Evolutionary conservation across 352 stramenopile species (phyloP).

Genomic region (Globisporangium spinosum): DNA sequence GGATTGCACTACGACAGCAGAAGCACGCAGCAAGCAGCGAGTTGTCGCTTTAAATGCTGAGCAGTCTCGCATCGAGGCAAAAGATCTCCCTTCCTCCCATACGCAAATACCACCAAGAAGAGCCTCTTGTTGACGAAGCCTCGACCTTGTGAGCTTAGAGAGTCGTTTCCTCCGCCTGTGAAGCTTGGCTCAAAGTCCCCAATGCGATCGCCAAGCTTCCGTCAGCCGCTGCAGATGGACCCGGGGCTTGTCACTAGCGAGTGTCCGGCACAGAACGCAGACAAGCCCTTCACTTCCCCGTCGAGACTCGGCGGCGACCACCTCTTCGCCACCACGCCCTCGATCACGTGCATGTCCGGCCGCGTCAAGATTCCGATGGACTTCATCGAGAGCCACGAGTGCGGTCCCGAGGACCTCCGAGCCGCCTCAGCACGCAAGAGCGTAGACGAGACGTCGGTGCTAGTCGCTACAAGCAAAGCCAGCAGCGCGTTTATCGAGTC

Average conservation of each 20-base stretch:
- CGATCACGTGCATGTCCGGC: constrained; percentile 53
- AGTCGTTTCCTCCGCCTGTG: background rate
- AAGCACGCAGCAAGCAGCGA: background rate
- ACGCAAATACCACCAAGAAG: background rate
- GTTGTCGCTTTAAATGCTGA: background rate
- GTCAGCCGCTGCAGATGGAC: constrained; percentile 31
- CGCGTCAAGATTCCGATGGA: constrained; percentile 48
- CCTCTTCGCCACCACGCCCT: constrained; percentile 14
- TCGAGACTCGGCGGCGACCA: background rate
- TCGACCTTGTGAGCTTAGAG: too few relatives aligned
- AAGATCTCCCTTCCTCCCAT: background rate
- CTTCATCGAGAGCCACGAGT: constrained; percentile 66
- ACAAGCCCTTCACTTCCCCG: background rate
- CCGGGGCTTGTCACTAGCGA: constrained; percentile 52
- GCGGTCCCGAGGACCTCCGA: constrained; percentile 20
- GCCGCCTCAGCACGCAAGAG: constrained; percentile 20
- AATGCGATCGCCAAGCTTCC: background rate
- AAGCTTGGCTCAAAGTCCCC: background rate
- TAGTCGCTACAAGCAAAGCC: constrained; percentile 1
- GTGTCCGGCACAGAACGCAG: background rate
- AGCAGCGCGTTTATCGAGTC: constrained; percentile 11
- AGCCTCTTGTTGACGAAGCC: too few relatives aligned
- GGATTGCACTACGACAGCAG: background rate
- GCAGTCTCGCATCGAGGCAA: background rate
- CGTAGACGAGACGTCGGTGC: background rate